Conservation (phyloP, 441 rosid species). For the Aquilaria agallochum region DNA sequence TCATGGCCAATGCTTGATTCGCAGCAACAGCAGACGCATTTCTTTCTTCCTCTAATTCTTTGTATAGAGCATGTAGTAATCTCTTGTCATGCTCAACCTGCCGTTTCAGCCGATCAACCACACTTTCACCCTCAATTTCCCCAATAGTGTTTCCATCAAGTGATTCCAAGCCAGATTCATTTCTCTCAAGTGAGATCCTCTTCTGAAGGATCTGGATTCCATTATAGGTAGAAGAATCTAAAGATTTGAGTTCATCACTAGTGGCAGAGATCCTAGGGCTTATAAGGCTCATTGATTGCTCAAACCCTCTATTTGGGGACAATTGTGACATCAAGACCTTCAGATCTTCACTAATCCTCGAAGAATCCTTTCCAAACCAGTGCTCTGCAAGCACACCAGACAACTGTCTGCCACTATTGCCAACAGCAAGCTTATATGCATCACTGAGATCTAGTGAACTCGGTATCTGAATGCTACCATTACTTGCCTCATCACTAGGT, state of each 20-base stretch:
- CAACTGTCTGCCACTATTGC: conserved; percentile 51
- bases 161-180: conserved; percentile 72
- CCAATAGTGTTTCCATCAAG: conserved; percentile 71
- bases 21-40: conserved; percentile 79
- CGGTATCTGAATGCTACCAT: conserved; percentile 26
- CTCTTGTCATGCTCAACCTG: conserved; percentile 78
- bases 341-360: conserved; percentile 66
- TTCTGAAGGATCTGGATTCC: conserved; percentile 64
- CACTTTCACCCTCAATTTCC: conserved; percentile 87
- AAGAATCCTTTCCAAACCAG: conserved; percentile 67
- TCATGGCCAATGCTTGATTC: conserved; percentile 99
- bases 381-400: conserved; percentile 58
- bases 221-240: conserved; percentile 33
- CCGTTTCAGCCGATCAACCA: conserved; percentile 66
- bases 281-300: conserved; percentile 41
- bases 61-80: conserved; percentile 48
- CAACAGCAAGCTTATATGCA: conserved; percentile 72
- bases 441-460: conserved; percentile 63
- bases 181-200: conserved; percentile 73
- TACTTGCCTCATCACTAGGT: conserved; percentile 19
- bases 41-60: conserved; percentile 95
- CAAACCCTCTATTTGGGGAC: conserved; percentile 64
- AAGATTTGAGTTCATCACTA: conserved; percentile 41
- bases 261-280: conserved; percentile 55
- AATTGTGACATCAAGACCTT: conserved; percentile 65